Evolutionary conservation across 2,329 filamentous ascomycete genomes (phyloP).

Genomic region (Coccinonectria pachysandricola): DNA sequence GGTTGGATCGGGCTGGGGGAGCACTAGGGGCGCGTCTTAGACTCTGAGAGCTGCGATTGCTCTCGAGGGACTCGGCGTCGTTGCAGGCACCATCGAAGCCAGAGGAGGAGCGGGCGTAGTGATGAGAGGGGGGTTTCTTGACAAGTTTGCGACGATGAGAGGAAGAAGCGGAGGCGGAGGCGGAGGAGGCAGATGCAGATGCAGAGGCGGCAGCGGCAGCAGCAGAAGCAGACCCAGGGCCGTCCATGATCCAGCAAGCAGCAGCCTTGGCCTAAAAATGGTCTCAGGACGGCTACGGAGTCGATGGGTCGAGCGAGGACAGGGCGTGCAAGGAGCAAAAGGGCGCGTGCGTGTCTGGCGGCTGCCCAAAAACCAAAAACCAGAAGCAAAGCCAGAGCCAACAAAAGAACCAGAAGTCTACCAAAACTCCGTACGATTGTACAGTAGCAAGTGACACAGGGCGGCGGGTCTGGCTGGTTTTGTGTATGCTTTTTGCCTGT

Average conservation of each 20-base stretch:
- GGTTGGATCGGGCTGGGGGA: constrained; percentile 38
- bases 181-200: constrained; percentile 19
- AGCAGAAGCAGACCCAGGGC: constrained; percentile 25
- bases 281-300: constrained; percentile 18
- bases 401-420: constrained; percentile 10
- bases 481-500: constrained; percentile 5
- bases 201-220: constrained; percentile 16
- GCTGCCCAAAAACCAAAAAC: constrained; percentile 5
- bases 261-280: constrained; percentile 19
- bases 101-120: constrained; percentile 37
- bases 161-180: constrained; percentile 37
- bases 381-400: constrained; percentile 3
- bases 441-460: too few relatives aligned
- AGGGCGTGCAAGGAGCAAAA: constrained; percentile 17
- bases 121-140: constrained; percentile 48
- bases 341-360: constrained; percentile 10
- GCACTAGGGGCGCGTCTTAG: constrained; percentile 51
- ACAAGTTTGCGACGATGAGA: constrained; percentile 50
- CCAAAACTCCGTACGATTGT: too few relatives aligned
- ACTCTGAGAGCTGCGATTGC: constrained; percentile 54
- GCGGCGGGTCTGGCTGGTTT: constrained; percentile 12
- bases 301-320: constrained; percentile 17
- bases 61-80: constrained; percentile 48
- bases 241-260: constrained; percentile 35
- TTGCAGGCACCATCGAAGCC: constrained; percentile 37